Conservation (phyloP, 2,329 filamentous ascomycete species). For the Aspergillus ochraceoroseus region DNA sequence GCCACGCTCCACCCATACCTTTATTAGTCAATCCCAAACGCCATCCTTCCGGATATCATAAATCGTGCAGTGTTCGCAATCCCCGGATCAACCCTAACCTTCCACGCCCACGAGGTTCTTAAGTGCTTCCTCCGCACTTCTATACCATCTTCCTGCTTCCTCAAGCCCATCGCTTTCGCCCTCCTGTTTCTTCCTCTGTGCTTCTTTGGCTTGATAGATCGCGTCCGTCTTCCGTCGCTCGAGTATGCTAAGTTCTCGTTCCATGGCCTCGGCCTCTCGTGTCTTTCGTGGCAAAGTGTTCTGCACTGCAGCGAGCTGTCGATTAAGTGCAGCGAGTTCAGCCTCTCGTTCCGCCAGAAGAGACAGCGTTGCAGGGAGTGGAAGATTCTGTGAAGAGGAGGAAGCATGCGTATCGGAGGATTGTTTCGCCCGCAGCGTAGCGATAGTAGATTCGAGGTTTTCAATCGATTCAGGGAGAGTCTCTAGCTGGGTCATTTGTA, state of each 20-base stretch:
- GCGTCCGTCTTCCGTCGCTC: constrained; percentile 45
- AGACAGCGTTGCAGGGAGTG: constrained; percentile 39
- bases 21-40: constrained; percentile 22
- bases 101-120: constrained; percentile 38
- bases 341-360: constrained; percentile 40
- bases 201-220: constrained; percentile 47
- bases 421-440: constrained; percentile 51
- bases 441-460: constrained; percentile 49
- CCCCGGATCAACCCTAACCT: constrained; percentile 6
- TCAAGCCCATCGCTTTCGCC: constrained; percentile 46
- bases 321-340: constrained; percentile 40
- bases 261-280: constrained; percentile 43
- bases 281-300: constrained; percentile 43
- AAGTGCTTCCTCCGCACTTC: constrained; percentile 39
- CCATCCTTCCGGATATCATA: constrained; percentile 21
- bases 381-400: constrained; percentile 38
- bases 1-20: constrained; percentile 4
- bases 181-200: constrained; percentile 40
- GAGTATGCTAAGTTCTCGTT: constrained; percentile 42
- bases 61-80: constrained; percentile 18
- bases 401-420: constrained; percentile 56
- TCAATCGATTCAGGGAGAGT: constrained; percentile 51
- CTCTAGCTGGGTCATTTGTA: constrained; percentile 50
- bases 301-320: constrained; percentile 42
- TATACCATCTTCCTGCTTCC: constrained; percentile 46